These are phyloP conservation scores for Aspergillus sclerotioniger DNA, from an alignment of 495 filamentous ascomycete species.

Conservation along the genomic window DNA sequence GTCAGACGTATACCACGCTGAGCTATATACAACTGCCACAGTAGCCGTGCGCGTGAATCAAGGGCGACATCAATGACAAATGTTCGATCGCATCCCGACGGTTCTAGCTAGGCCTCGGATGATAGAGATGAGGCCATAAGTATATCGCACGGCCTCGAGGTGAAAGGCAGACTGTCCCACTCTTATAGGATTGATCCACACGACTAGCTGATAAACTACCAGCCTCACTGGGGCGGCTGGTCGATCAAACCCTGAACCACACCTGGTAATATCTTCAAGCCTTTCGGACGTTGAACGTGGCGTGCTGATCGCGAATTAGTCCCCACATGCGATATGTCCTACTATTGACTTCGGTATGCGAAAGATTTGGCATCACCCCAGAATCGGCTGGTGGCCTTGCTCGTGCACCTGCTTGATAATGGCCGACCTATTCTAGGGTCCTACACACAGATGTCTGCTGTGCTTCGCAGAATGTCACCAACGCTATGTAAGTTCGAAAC, in stretches of 20 bases:
- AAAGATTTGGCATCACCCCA: not conserved
- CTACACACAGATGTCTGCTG: not conserved
- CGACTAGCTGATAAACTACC: not conserved
- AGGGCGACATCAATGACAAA: not conserved
- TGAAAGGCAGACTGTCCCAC: not conserved
- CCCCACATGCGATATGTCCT: not conserved
- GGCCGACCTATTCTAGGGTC: not conserved
- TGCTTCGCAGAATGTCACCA: not conserved
- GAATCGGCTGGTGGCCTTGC: not conserved
- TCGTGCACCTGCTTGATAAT: not conserved
- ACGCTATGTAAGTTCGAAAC: not conserved
- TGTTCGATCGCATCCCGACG: not conserved
- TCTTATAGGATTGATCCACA: not conserved
- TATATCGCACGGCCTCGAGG: not conserved
- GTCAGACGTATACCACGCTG: not conserved
- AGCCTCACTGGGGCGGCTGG: conserved; percentile 12
- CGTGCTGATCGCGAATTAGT: conserved; percentile 12
- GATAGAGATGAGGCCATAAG: not conserved
- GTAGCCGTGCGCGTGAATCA: not conserved
- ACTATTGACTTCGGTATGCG: not conserved
- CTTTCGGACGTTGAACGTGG: conserved; percentile 16
- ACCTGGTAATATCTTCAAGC: conserved; percentile 4
- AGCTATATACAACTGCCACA: not conserved
- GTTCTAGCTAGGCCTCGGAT: not conserved
- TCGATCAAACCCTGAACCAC: conserved; percentile 2